Evolutionary conservation across 768 basidiomycete species (phyloP), one percentile per base, ranked within the genome.

Genomic region (Chiua virens): DNA sequence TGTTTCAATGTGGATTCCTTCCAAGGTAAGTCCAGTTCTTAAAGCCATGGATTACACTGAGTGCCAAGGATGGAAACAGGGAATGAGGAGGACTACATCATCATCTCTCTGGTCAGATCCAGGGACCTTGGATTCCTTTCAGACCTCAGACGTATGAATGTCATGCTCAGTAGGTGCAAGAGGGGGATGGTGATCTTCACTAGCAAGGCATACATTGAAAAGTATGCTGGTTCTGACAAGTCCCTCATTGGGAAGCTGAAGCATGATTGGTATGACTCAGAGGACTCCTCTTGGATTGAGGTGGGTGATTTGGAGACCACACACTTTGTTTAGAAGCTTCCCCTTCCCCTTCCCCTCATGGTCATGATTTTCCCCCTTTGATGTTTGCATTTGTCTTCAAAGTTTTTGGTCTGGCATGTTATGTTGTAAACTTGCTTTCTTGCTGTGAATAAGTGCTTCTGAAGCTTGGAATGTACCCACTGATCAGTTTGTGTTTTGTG

Each of bases 141-240:
- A 14, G 83, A 83, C 59, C 56, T 76, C 10, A 77, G 85, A 25
- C 77, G 91, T 17, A 85, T 87, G 47, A 92, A 93, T 83, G 90
- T 93, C 51, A 91, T 93, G 89, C 82, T 92, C 8, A 86, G 83
- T 42, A 80, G 91, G 34, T 90, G 86, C 75, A 86, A 86, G 65
- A 75, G 70, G 44, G 85, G 83, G 27, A 92, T 92, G 89, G 82
- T 83, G 51, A 86, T 93, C 57, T 73, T 86, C 45, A 76, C 85
- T 20, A 87, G 75, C 58, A 72, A 73, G 55, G 70, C 71, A 17
- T 92, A 92, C 61, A 71, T 92, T 36, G 56, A 62, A n/a, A 77
- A 78, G 10, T 60, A 67, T 61, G 89, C 81, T 45, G 64, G 61
- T 56, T 87, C 80, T 40, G 52, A 18, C n/a, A 56, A 71, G 28